These are phyloP conservation scores for Salix dunnii DNA, from an alignment of 345 rosid species.

Conservation along the genomic window DNA sequence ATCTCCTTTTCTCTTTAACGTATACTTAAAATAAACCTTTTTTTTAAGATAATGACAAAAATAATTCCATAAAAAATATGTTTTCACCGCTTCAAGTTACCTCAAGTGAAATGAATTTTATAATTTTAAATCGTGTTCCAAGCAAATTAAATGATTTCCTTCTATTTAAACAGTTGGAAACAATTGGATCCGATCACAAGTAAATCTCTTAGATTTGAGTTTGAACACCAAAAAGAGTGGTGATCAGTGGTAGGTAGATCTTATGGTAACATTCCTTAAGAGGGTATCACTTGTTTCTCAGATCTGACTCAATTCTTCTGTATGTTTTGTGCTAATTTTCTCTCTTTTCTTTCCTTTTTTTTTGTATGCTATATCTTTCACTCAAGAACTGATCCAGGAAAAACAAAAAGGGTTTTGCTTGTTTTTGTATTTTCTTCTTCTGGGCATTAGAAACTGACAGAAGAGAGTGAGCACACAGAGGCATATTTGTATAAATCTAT, in stretches of 20 bases:
- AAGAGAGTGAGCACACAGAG: conserved; percentile 99
- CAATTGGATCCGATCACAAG: no score
- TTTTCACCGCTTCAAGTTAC: no score
- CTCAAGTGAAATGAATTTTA: no score
- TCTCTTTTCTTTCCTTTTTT: neutral
- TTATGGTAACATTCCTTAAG: conserved; percentile 35
- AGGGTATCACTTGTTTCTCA: conserved; percentile 33
- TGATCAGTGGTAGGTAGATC: conserved; percentile 6
- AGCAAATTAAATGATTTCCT: no score
- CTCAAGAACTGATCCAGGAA: neutral
- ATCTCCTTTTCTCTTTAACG: no score
- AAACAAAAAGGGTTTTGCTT: neutral
- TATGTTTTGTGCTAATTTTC: conserved; percentile 6
- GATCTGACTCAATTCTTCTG: conserved; percentile 45
- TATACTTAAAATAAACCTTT: no score
- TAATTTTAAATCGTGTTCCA: no score
- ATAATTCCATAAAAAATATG: no score
- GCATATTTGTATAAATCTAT: conserved; percentile 54
- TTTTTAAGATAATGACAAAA: no score
- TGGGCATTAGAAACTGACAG: conserved; percentile 76
- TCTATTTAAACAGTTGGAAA: no score
- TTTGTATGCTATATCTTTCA: neutral
- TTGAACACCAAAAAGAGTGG: conserved; percentile 9
- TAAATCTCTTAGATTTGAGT: neutral
- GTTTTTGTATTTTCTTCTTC: neutral